Conservation (phyloP, 1,284 basidiomycete species). For the Fomitopsis palustris region DNA sequence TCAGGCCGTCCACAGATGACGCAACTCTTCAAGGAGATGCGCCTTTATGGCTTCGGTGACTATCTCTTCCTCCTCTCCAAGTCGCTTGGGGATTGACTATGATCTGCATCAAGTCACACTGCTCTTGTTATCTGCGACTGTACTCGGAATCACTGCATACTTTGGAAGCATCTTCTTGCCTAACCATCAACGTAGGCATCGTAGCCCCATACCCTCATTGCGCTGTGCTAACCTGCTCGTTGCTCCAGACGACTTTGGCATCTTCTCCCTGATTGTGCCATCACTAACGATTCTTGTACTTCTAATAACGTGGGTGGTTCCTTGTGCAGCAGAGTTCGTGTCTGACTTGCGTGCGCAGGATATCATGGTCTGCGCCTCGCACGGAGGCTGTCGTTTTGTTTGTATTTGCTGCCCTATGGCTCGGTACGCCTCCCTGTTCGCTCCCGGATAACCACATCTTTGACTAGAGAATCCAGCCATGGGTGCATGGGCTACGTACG, state of each 20-base stretch:
- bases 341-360: conserved; percentile 31
- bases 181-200: conserved; percentile 51
- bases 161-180: conserved; percentile 66
- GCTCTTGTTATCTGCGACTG: conserved; percentile 57
- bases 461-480: conserved; percentile 42
- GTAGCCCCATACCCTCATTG: not conserved
- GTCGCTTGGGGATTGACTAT: not conserved
- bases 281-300: conserved; percentile 60
- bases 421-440: conserved; percentile 38
- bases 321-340: not conserved
- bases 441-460: not conserved
- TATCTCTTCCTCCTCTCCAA: not conserved
- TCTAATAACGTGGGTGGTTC: conserved; percentile 15
- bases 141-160: conserved; percentile 65
- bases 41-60: conserved; percentile 28
- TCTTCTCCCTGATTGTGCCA: conserved; percentile 62
- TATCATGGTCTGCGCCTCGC: conserved; percentile 66
- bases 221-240: conserved; percentile 1
- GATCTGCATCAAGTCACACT: conserved; percentile 44
- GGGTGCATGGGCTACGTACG: conserved; percentile 73
- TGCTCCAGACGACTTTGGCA: conserved; percentile 58
- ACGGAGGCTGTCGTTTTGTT: conserved; percentile 55
- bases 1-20: conserved; percentile 23
- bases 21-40: conserved; percentile 31
- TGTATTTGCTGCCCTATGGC: conserved; percentile 60